Percentiles rank a stretch among this genome's conserved stretches.
These are phyloP conservation scores for Talaromyces nanjingensis DNA, from an alignment of 495 filamentous ascomycete genomes.

Conservation along the genomic window DNA sequence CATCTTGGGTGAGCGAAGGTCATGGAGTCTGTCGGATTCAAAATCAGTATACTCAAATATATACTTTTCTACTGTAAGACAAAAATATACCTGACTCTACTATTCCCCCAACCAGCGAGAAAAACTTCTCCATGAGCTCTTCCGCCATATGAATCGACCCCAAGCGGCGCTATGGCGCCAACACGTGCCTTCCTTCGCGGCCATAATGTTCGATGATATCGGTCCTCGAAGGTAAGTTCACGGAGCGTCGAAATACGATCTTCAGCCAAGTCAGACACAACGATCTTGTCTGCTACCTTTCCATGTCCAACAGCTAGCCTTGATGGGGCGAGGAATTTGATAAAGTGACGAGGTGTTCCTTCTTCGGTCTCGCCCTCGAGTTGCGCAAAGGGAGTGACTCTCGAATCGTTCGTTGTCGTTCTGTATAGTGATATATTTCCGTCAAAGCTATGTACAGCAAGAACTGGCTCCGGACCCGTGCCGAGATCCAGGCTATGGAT, in stretches of 20 bases:
- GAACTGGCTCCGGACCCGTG: constrained; percentile 24
- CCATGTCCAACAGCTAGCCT: constrained; percentile 47
- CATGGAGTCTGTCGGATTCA: constrained; percentile 47
- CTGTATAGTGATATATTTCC: constrained; percentile 41
- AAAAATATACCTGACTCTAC: constrained; percentile 38
- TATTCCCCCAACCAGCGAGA: constrained; percentile 56
- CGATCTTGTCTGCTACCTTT: constrained; percentile 33
- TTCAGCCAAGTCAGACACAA: constrained; percentile 41
- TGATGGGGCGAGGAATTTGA: constrained; percentile 42
- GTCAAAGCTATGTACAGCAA: constrained; percentile 41
- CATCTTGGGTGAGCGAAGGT: constrained; percentile 48
- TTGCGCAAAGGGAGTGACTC: constrained; percentile 32
- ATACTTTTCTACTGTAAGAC: not conserved
- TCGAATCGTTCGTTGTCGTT: constrained; percentile 20
- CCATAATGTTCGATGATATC: constrained; percentile 13
- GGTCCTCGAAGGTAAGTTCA: constrained; percentile 22
- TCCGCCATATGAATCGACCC: constrained; percentile 20
- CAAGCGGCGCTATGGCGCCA: constrained; percentile 46
- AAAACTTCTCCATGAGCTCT: constrained; percentile 43
- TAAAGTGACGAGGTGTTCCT: constrained; percentile 35
- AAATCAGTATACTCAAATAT: not conserved
- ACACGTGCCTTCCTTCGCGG: constrained; percentile 25
- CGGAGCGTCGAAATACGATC: constrained; percentile 30
- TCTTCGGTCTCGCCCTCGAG: constrained; percentile 22
- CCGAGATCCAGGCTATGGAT: constrained; percentile 29